Base-by-base conservation (phyloP, 352 stramenopile genomes). In the Phytophthora agathidicida region DNA sequence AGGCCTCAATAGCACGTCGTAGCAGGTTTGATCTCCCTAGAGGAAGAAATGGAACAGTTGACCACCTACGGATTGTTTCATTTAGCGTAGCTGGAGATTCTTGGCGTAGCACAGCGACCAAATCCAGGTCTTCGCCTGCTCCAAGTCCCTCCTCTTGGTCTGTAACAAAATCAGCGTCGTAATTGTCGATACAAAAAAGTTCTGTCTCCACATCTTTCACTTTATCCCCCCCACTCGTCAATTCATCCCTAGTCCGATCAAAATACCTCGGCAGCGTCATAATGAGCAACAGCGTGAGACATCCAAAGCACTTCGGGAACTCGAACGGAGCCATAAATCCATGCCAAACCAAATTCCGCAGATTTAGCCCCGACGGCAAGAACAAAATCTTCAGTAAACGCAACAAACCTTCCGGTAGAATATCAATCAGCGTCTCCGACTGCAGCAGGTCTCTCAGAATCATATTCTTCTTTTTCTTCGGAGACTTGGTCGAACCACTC, bases 331-430 rank as follows among this genome's bases (percentile, higher is more conserved):
- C 39, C 10, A 88, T 13, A 45, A 91, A 91, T 19, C 81, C 81
- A 51, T 91, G 78, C 78, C 81, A 91, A 17, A 87, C 79, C 35
- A 91, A 66, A 31, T 91, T 91, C 7, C 81, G 71, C 20, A 88
- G 19, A 37, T 91, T 91, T 8, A 91, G 49, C 10, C 76, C 78
- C 5, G 77, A 83, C 5, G 81, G 81, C 16, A 89, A 44, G 16
- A 89, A 88, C 7, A 91, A 46, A 26, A 83, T 63, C 24, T 71
- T 71, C 16, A 91, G 75, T 27, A 88, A 35, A 16, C 28, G 64
- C 47, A 86, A 38, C 24, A 91, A 51, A 7, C 75, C 77, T 4
- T 17, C 30, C 0, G 78, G 76, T 3, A 91, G 64, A 2, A 50
- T 43, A 5, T 28, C 37, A 7, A 59, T 22, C 19, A 91, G 45